A percentile compares a stretch with the other conserved stretches of the same genome.
Evolutionary conservation across 352 stramenopile genomes (phyloP).

Genomic region (Globisporangium iwayamae): DNA sequence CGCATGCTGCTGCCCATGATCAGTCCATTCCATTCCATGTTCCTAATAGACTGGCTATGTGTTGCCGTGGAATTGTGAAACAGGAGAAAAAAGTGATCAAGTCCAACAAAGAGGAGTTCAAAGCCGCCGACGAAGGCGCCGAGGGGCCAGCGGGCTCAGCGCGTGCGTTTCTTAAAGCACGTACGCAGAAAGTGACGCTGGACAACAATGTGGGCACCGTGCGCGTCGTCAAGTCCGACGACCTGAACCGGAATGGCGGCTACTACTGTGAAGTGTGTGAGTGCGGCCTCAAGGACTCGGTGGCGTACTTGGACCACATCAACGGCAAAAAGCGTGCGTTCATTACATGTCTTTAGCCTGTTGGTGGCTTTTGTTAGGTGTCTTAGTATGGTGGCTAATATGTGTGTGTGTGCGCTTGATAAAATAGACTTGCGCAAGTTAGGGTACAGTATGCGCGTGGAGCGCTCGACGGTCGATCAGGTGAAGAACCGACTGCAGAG

Average conservation of each 20-base stretch:
- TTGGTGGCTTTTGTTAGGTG: background rate
- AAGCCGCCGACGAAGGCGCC: constrained; percentile 56
- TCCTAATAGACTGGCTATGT: background rate
- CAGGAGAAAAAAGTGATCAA: constrained; percentile 69
- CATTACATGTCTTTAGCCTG: background rate
- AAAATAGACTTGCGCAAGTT: constrained; percentile 83
- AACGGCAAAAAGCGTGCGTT: constrained; percentile 92
- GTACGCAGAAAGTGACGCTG: constrained; percentile 71
- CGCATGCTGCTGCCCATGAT: background rate
- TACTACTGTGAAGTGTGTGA: constrained; percentile 94
- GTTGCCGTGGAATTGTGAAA: background rate
- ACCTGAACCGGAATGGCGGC: constrained; percentile 71
- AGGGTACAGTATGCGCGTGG: constrained; percentile 91
- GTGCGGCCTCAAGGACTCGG: constrained; percentile 89
- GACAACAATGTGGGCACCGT: constrained; percentile 83
- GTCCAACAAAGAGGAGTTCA: constrained; percentile 76
- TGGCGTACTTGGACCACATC: constrained; percentile 94
- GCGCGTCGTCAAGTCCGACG: constrained; percentile 84
- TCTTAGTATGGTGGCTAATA: background rate
- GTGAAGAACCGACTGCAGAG: constrained; percentile 86
- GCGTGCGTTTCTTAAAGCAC: constrained; percentile 76
- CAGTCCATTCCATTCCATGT: background rate
- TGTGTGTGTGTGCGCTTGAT: background rate
- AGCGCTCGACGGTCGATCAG: constrained; percentile 80
- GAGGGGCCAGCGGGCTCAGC: constrained; percentile 59